Evolutionary conservation across 176 grass and related monocot genomes (phyloP).

Genomic region (Aegilops longissima): DNA sequence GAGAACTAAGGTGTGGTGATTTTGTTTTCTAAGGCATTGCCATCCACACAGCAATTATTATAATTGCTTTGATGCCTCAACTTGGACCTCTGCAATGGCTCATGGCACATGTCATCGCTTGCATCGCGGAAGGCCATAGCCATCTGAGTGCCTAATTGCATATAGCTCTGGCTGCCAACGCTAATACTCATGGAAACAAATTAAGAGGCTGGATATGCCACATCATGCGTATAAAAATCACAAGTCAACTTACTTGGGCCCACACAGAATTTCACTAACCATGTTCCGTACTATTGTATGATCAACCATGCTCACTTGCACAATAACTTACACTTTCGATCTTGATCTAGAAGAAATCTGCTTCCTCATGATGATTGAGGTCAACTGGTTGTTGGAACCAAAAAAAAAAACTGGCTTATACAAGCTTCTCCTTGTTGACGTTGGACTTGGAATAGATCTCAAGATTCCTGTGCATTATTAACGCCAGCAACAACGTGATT

Average conservation of each 20-base stretch:
- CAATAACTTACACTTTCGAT: conserved; percentile 12
- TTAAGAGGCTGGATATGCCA: neutral
- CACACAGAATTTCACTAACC: conserved; percentile 41
- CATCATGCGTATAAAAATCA: conserved; percentile 26
- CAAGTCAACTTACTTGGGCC: conserved; percentile 46
- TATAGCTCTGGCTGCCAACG: neutral
- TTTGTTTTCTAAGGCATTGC: conserved; percentile 22
- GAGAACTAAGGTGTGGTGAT: neutral
- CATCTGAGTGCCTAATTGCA: conserved; percentile 7
- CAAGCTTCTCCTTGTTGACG: conserved; percentile 31
- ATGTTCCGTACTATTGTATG: conserved; percentile 13
- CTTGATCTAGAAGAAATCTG: conserved; percentile 26
- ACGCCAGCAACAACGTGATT: conserved; percentile 20
- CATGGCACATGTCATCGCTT: conserved; percentile 1
- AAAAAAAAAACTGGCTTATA: conserved; percentile 35
- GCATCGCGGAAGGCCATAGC: neutral
- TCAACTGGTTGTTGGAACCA: conserved; percentile 61
- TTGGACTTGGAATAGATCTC: conserved; percentile 50
- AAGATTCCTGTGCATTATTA: conserved; percentile 32
- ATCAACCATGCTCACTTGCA: conserved; percentile 23
- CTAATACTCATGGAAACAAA: neutral
- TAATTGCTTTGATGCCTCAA: conserved; percentile 28
- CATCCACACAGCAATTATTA: conserved; percentile 1
- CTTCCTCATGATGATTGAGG: conserved; percentile 51
- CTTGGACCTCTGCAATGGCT: conserved; percentile 36